These are phyloP conservation scores for Fusarium nematophilum DNA, from an alignment of 2,329 filamentous ascomycete species.

Conservation along the genomic window DNA sequence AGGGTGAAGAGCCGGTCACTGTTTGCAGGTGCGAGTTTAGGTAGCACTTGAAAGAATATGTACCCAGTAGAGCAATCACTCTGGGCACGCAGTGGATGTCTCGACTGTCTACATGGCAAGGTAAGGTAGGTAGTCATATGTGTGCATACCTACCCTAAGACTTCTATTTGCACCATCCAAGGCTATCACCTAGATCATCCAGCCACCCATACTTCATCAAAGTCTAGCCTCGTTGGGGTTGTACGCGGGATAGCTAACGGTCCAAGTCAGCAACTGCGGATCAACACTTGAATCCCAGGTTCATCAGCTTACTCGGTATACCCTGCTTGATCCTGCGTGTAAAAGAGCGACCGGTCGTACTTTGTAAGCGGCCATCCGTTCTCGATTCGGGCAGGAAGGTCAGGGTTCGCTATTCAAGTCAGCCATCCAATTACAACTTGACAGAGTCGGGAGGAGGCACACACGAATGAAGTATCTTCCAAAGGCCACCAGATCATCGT, in stretches of 20 bases:
- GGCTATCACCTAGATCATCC: too few species aligned
- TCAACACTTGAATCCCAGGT: neutral
- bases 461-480: slow-evolving; percentile 48
- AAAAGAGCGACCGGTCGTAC: slow-evolving; percentile 38
- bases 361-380: slow-evolving; percentile 38
- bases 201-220: slow-evolving; percentile 18
- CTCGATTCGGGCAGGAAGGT: slow-evolving; percentile 39
- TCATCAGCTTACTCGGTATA: slow-evolving; percentile 35
- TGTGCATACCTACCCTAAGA: too few species aligned
- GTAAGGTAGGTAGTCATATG: too few species aligned
- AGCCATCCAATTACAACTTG: neutral
- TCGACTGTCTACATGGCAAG: too few species aligned
- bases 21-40: too few species aligned
- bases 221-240: slow-evolving; percentile 21
- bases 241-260: slow-evolving; percentile 29
- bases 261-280: slow-evolving; percentile 5
- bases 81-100: too few species aligned
- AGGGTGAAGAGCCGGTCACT: too few species aligned
- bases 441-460: neutral
- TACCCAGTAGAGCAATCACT: too few species aligned
- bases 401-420: slow-evolving; percentile 37
- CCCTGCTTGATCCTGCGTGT: slow-evolving; percentile 30
- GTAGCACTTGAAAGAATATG: too few species aligned
- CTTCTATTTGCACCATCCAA: too few species aligned
- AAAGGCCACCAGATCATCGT: slow-evolving; percentile 50